Base-by-base conservation (phyloP, 2,329 filamentous ascomycete genomes). In the Graphiopsis chlorocephala region DNA sequence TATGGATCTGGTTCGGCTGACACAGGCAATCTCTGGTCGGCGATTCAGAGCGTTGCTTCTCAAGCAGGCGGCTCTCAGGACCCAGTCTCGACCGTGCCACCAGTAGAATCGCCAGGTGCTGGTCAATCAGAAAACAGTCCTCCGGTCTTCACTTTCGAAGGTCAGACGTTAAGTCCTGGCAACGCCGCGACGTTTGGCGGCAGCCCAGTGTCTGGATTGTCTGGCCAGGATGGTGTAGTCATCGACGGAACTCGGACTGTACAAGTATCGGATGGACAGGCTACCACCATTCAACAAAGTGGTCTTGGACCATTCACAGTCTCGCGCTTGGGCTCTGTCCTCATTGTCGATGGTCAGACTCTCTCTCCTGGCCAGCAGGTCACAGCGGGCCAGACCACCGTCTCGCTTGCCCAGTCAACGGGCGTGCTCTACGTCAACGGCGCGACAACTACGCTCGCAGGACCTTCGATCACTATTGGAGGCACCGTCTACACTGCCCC, bases 131-230 rank as follows among this genome's bases (percentile, higher is more conserved):
- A 23, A 8, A 45, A n/a, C 20, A 8, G 7, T 26, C 15, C 11
- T 1, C 60, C 47, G 15, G 48, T 31, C 23, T 62, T 62, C 48
- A 62, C 15, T 8, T 29, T 82, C 47, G 72, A 72, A 25, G 75
- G 74, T 3, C 69, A 73, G 14, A 72, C 74, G 3, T 73, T 82
- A 6, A 79, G 75, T 0, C 76, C 79, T 0, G 79, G 78, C 14
- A 70, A 70, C 15, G 63, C 65, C 12, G 69, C 75, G 42, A 68
- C 67, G 12, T 61, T 74, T 31, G 64, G 64, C 35, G 68, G 68
- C 25, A 47, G 68, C 11, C 65, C 68, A 48, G 72, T 45, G 7
- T 62, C 60, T n/a, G 60, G 31, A 25, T 14, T 47, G 5, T 25
- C 48, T 23, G 14, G 29, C 15, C 15, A n/a, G 11, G 25, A 31